Evolutionary conservation across 106 monocot genomes (phyloP), one percentile per base, ranked within the genome.

Genomic region (Allium sativum): DNA sequence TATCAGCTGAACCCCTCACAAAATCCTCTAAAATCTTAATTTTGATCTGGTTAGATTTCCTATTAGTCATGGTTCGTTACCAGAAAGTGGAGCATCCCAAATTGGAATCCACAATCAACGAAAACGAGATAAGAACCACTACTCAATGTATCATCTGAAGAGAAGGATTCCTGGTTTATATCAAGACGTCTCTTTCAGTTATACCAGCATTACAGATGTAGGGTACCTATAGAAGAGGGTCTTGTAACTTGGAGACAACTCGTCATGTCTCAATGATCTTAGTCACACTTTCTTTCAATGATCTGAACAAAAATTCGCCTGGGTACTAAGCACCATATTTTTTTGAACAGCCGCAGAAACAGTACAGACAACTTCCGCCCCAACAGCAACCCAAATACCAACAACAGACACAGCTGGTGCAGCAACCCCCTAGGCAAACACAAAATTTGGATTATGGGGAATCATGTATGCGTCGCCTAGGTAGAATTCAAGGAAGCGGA

Each of bases 181-280:
- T 76, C 95, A 96, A 82, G 84, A 87, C 70, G 87, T 87, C 14
- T 21, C 62, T 48, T 87, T 87, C 65, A 96, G 95, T 72, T 90
- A 90, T 4, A 74, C 74, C 44, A 95, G 94, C 68, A 96, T 96
- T 43, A 87, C 87, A 55, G 95, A 96, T 76, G 81, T 96, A 10
- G 90, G 95, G 95, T 90, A 78, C 95, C 95, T 44, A 90, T 90
- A 75, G n/a, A 90, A 96, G 71, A 96, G 68, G 95, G 95, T 58
- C 95, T 96, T 71, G 79, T 96, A 47, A 98, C 91, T 18, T 98
- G 82, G 91, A 98, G 72, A 85, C 70, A 69, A 98, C 96, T 52
- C 79, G 96, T 7, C 91, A 91, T 81, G 91, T 98, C 42, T 98
- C 96, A 51, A 92, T 98, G 91, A 91, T 98, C 42, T 98, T 91